Base-by-base conservation (phyloP, 306 rosid genomes). In the Quillaja saponaria region DNA sequence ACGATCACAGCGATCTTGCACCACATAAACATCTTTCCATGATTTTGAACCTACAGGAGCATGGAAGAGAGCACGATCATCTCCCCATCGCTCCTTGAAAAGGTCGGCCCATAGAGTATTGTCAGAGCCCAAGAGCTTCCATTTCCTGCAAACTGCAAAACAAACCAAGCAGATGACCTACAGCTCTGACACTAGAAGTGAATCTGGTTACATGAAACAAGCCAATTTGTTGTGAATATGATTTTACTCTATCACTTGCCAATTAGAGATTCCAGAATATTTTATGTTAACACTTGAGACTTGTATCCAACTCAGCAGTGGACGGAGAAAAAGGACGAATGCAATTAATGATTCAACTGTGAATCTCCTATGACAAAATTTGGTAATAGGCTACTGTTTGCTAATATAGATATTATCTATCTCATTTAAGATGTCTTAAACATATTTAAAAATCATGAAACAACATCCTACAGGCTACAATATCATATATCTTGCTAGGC, bases 1-100 rank as follows among this genome's bases (percentile, higher is more conserved):
- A 45, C 91, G 87, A 55, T 84, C 82, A 20, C 91, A 78, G 10
- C 89, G 85, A 66, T 87, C 89, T 78, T 82, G 82, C 51, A 78
- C 83, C 81, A 77, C 85, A 13, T 72, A 84, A n/a, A 73, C 76
- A 48, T 78, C 71, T 72, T 84, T 87, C 91, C 89, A 87, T 7
- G 85, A 73, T 66, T 78, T 85, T 8, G 89, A 78, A 64, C 63
- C 79, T 13, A 18, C 42, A 4, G 87, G 95, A 56, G 73, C 73
- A 69, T 82, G 76, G 58, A 82, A 80, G 31, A 69, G 67, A 15
- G 87, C 85, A 35, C 55, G 73, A 25, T 78, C 82, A 53, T 28
- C 96, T 49, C 96, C 91, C 96, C 91, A 88, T 79, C 96, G 82
- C 80, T 85, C 87, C 84, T 73, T 74, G 50, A 82, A 88, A 67